Base-by-base conservation (phyloP, 2,329 filamentous ascomycete species). In the Ustulina deusta region DNA sequence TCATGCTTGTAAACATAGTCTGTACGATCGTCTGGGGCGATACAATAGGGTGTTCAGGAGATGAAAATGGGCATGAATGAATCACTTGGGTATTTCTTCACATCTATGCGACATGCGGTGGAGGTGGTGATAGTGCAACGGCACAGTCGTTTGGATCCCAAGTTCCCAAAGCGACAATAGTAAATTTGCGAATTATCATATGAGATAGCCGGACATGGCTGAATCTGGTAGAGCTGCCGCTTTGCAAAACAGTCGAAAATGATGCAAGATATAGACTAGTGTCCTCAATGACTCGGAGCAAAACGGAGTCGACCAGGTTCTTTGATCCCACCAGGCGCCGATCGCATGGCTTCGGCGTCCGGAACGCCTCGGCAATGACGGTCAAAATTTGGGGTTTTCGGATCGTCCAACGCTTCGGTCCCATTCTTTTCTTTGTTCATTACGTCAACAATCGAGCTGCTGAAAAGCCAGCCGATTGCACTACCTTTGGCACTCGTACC, bases 1-100 rank as follows among this genome's bases (percentile, higher is more conserved):
- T 68, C 71, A 71, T 73, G 73, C 61, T 73, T 77, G 75, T 77
- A 77, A 70, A 68, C 71, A 75, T 76, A 76, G 72, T 73, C 58
- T 77, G 73, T 77, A 74, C 70, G 71, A 68, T 72, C 66, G 69
- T 72, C 70, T 63, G 54, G 59, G 68, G 72, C 69, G 66, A 56
- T 65, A 64, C 46, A 69, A 70, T 59, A 32, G 40, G 72, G 72
- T 71, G 62, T 68, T 72, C 69, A 69, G 72, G 54, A 69, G 71
- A 56, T 52, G 49, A 71, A 70, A 71, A 72, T 48, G 32, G 58
- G 58, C 42, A 72, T 34, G 64, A 69, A 73, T 61, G 64, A 68
- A 63, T 61, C 27, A 65, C 38, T 67, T 74, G 65, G 61, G 61
- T 65, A 64, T 20, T n/a, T 46, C n/a, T 69, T 36, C 42, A 13